Evolutionary conservation across 768 basidiomycete genomes (phyloP).

Genomic region (Termitomyces sp.): DNA sequence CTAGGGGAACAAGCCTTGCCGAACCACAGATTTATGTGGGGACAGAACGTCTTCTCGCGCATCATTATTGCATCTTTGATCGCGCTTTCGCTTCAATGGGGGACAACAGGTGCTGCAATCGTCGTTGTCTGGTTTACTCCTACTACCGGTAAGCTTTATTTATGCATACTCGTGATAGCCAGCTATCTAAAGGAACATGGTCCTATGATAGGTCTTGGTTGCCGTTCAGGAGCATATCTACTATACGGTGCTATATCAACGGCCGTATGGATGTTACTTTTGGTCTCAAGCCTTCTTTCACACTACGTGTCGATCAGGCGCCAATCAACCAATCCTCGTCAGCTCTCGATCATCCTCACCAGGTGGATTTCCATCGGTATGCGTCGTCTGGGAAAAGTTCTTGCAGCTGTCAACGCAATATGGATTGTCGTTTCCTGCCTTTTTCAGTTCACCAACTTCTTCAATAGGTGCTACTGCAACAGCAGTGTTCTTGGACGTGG

Average conservation of each 20-base stretch:
- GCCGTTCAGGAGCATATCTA: slow-evolving; percentile 28
- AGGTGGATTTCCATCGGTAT: slow-evolving; percentile 19
- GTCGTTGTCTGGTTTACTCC: slow-evolving; percentile 24
- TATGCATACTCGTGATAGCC: neutral
- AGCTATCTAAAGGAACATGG: neutral
- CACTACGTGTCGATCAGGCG: slow-evolving; percentile 17
- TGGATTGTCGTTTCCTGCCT: slow-evolving; percentile 27
- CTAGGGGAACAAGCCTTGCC: neutral
- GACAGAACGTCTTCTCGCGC: slow-evolving; percentile 18
- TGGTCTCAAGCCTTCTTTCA: slow-evolving; percentile 26
- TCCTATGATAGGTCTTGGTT: slow-evolving; percentile 24
- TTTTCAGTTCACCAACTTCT: slow-evolving; percentile 30
- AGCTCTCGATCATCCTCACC: slow-evolving; percentile 6
- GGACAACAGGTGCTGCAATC: slow-evolving; percentile 24
- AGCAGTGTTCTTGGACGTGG: slow-evolving; percentile 27
- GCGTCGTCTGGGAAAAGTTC: slow-evolving; percentile 26
- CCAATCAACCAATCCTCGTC: neutral
- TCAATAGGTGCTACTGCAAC: slow-evolving; percentile 33
- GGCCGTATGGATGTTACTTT: slow-evolving; percentile 27
- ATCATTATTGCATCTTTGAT: slow-evolving; percentile 17
- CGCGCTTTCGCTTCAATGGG: slow-evolving; percentile 26
- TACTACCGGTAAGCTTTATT: slow-evolving; percentile 19
- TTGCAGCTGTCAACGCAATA: slow-evolving; percentile 27
- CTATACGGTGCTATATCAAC: slow-evolving; percentile 29
- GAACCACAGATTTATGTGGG: slow-evolving; percentile 5